A percentile compares a stretch with the other conserved stretches of the same genome.
Conservation (phyloP, 805 yeast genomes). For the Yarrowia sp. region DNA sequence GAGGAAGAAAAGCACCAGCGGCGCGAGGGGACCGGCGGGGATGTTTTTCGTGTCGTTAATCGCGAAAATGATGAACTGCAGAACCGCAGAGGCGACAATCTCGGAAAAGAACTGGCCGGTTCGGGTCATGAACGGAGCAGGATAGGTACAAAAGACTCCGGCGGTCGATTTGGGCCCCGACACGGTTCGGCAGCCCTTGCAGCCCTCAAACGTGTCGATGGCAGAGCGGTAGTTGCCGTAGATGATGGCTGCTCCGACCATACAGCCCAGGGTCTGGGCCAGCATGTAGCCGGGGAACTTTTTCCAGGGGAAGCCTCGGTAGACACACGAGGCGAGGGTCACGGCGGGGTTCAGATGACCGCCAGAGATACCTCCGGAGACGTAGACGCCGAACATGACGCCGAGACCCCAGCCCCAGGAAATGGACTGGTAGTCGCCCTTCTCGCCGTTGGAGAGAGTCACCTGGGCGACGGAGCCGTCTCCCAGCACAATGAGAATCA, state of each 20-base stretch:
- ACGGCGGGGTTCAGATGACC: slow-evolving; percentile 65
- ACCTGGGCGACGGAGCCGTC: slow-evolving; percentile 59
- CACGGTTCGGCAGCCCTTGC: slow-evolving; percentile 47
- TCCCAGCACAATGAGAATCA: slow-evolving; percentile 58
- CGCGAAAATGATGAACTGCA: slow-evolving; percentile 58
- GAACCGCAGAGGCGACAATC: slow-evolving; percentile 55
- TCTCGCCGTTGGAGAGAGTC: slow-evolving; percentile 50
- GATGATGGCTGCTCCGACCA: slow-evolving; percentile 57
- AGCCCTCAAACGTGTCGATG: slow-evolving; percentile 50
- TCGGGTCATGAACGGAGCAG: slow-evolving; percentile 53
- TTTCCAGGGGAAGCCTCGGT: slow-evolving; percentile 60
- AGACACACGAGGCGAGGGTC: slow-evolving; percentile 57
- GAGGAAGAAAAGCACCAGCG: slow-evolving; percentile 57
- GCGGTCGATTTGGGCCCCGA: slow-evolving; percentile 52
- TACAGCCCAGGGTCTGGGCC: slow-evolving; percentile 60
- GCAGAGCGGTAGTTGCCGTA: slow-evolving; percentile 57
- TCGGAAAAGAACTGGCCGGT: slow-evolving; percentile 59
- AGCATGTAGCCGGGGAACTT: slow-evolving; percentile 56
- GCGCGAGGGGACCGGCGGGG: slow-evolving; percentile 57
- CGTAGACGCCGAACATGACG: slow-evolving; percentile 59
- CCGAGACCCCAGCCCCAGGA: slow-evolving; percentile 63
- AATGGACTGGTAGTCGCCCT: slow-evolving; percentile 55
- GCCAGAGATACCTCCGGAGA: slow-evolving; percentile 63
- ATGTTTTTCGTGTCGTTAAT: slow-evolving; percentile 60
- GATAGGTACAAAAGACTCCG: slow-evolving; percentile 58